A percentile compares a stretch with the other conserved stretches of the same genome.
phyloP scores from a whole-genome alignment of 2,329 filamentous ascomycete genomes.

The Exutisphaerella laricina region DNA sequence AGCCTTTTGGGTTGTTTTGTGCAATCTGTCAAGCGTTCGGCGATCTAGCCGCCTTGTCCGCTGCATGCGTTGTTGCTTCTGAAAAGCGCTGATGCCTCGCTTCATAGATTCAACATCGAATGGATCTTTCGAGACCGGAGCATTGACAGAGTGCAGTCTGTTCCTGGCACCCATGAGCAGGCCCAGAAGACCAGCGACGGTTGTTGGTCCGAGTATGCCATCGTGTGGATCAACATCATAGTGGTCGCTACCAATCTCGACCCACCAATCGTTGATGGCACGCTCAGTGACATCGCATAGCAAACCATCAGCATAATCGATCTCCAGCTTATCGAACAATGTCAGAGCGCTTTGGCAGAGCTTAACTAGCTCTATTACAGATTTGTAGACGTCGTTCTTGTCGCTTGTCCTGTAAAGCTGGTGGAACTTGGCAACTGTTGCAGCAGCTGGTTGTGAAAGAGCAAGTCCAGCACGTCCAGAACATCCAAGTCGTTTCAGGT shows the following conservation, averaged over 20 bases:
- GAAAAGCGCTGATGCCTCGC: slow-evolving; percentile 78
- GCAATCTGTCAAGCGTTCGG: slow-evolving; percentile 73
- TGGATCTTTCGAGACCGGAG: slow-evolving; percentile 80
- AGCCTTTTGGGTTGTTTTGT: slow-evolving; percentile 80
- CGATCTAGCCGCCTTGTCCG: slow-evolving; percentile 75
- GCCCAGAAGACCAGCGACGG: slow-evolving; percentile 79
- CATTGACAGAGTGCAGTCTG: slow-evolving; percentile 75
- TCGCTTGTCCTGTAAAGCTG: slow-evolving; percentile 86
- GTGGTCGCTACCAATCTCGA: slow-evolving; percentile 82
- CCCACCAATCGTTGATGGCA: slow-evolving; percentile 93
- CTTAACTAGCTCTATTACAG: slow-evolving; percentile 83
- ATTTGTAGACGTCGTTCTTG: slow-evolving; percentile 67
- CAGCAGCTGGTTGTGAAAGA: slow-evolving; percentile 68
- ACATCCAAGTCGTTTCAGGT: slow-evolving; percentile 86
- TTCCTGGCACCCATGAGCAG: slow-evolving; percentile 87
- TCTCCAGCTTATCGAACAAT: slow-evolving; percentile 80
- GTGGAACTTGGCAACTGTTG: slow-evolving; percentile 84
- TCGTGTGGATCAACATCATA: slow-evolving; percentile 91
- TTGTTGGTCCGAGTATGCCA: slow-evolving; percentile 86
- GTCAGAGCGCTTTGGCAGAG: slow-evolving; percentile 84
- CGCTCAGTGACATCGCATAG: slow-evolving; percentile 90
- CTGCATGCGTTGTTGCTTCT: slow-evolving; percentile 78
- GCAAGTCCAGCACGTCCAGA: slow-evolving; percentile 84
- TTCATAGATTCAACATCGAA: slow-evolving; percentile 82
- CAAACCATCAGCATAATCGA: slow-evolving; percentile 83